Percentiles rank a stretch among this genome's conserved stretches.
phyloP scores from a whole-genome alignment of 495 filamentous ascomycete genomes.

The Tuber aestivum region DNA sequence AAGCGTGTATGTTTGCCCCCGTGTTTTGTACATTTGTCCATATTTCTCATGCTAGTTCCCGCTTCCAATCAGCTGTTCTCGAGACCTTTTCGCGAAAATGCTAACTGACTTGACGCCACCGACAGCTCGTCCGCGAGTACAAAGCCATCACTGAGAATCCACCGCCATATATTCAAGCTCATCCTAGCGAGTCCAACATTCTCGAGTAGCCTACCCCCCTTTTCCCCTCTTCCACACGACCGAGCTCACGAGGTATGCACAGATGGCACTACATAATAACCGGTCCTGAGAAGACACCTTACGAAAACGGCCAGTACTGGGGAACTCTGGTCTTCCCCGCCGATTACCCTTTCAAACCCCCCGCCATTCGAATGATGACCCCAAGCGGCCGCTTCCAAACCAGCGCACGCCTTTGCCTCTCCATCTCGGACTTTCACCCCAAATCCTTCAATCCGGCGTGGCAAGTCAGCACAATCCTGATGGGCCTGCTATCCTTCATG shows the following conservation, averaged over 20 bases:
- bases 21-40: constrained; percentile 5
- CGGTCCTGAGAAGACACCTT: constrained; percentile 89
- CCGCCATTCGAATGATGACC: constrained; percentile 97
- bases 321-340: constrained; percentile 91
- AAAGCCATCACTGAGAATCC: constrained; percentile 85
- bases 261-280: constrained; percentile 99
- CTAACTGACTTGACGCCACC: constrained; percentile 15
- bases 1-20: constrained; percentile 60
- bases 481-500: constrained; percentile 93
- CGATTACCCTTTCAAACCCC: constrained; percentile 94
- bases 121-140: constrained; percentile 86
- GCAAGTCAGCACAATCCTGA: constrained; percentile 94
- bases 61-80: neutral
- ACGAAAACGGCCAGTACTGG: constrained; percentile 96
- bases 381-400: constrained; percentile 93
- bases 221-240: constrained; percentile 11
- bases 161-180: constrained; percentile 85
- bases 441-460: constrained; percentile 98
- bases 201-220: constrained; percentile 59
- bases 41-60: neutral
- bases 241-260: constrained; percentile 16
- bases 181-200: constrained; percentile 91
- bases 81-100: neutral
- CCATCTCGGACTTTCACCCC: constrained; percentile 94
- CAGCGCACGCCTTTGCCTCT: constrained; percentile 82